Evolutionary conservation across 2,329 filamentous ascomycete species (phyloP).

Genomic region (Hirsutella minnesotensis): DNA sequence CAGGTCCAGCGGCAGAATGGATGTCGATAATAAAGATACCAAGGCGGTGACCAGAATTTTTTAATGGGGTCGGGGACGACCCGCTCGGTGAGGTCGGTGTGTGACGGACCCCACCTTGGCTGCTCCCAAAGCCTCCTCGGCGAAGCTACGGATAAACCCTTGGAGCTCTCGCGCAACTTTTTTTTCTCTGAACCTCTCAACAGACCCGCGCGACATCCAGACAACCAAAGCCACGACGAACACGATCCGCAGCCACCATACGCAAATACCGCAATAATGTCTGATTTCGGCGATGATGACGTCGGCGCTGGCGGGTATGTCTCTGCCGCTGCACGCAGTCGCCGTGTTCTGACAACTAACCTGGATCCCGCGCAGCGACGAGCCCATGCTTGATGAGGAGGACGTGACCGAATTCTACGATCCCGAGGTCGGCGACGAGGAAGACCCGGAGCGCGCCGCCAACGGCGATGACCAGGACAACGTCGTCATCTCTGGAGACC

Average conservation of each 20-base stretch:
- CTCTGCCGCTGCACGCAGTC: conserved; percentile 5
- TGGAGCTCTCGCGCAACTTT: not conserved
- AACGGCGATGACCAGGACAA: conserved; percentile 47
- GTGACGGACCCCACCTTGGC: not conserved
- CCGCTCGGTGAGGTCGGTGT: conserved; percentile 3
- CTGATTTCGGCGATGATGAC: conserved; percentile 61
- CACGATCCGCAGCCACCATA: not conserved
- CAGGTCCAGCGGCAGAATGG: conserved; percentile 19
- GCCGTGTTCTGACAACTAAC: not conserved
- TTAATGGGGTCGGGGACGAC: conserved; percentile 16
- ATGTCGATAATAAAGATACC: conserved; percentile 7
- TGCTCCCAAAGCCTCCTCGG: conserved; percentile 8
- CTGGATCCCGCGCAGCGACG: conserved; percentile 37
- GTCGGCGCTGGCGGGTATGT: conserved; percentile 46
- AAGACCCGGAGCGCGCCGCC: conserved; percentile 37
- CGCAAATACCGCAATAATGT: conserved; percentile 32
- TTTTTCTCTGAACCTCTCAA: not conserved
- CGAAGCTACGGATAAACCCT: conserved; percentile 18
- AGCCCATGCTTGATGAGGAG: conserved; percentile 62
- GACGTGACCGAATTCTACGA: conserved; percentile 47
- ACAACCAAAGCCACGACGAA: too few relatives aligned
- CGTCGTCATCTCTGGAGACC: conserved; percentile 49
- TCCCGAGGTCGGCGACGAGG: conserved; percentile 40
- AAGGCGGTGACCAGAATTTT: conserved; percentile 19
- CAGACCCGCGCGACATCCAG: not conserved